Base-by-base conservation (phyloP, 495 filamentous ascomycete genomes). In the Achaetomiella virescens region DNA sequence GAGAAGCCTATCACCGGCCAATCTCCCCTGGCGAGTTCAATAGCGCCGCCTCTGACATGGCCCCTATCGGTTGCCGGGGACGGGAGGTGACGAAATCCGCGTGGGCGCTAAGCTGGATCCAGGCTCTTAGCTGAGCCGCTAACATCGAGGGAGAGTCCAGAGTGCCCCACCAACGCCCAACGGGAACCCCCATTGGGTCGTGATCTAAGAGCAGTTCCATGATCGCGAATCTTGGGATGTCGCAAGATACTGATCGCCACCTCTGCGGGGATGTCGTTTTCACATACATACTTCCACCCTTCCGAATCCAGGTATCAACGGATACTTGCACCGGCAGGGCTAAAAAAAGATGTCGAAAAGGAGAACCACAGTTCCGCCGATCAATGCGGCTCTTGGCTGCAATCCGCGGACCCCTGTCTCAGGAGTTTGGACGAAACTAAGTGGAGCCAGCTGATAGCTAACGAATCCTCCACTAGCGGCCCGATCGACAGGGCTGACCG, bases 321-420 rank as follows among this genome's bases (percentile, higher is more conserved):
- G 27, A 31, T 31, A 31, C 27, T 22, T 43, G 27, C 27, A 31
- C 9, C 4, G 36, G 3, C n/a, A 3, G 17, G 45, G 9, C 29
- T 40, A 31, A 12, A 48, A 17, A 29, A 31, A 5, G 20, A 17
- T 11, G 33, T 17, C 6, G 9, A n/a, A 42, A 25, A 8, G 3
- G 27, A 31, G 27, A 31, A 31, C 5, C 27, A 31, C 27, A 25
- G 43, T 17, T 17, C 29, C 41, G 51, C 42, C 41, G 51, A 54
- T 54, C 41, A 54, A 31, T 54, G 51, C 40, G 51, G 51, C 51
- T 54, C 51, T 52, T 52, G 50, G 50, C 50, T 18, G n/a, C n/a
- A n/a, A n/a, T n/a, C 35, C 48, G 5, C 6, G 24, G 24, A 42
- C 33, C 52, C 52, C 36, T 55, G 52, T 55, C 44, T 29, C 17